These are phyloP conservation scores for Galerina marginata DNA, from an alignment of 768 basidiomycete genomes.

Conservation along the genomic window DNA sequence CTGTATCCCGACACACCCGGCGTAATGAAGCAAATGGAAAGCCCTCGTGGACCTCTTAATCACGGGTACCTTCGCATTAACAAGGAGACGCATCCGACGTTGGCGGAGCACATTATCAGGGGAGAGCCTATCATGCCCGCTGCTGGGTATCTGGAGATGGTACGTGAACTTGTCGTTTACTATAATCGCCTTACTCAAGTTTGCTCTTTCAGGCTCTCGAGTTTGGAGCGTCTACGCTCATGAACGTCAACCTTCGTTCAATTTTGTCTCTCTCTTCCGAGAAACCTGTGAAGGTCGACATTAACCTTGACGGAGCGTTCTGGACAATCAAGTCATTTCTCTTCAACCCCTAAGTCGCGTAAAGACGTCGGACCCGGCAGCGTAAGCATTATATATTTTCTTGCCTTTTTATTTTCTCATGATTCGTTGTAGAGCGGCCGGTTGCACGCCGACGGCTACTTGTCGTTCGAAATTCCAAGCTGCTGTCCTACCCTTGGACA, in stretches of 20 bases:
- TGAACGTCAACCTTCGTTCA: constrained; percentile 25
- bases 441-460: constrained; percentile 27
- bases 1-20: constrained; percentile 22
- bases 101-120: constrained; percentile 50
- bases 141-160: constrained; percentile 48
- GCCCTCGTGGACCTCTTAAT: constrained; percentile 42
- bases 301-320: constrained; percentile 19
- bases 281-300: constrained; percentile 23
- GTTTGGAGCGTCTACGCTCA: constrained; percentile 31
- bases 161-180: constrained; percentile 17
- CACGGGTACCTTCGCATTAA: constrained; percentile 40
- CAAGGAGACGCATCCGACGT: constrained; percentile 39
- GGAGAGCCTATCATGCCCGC: constrained; percentile 53
- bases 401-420: background rate
- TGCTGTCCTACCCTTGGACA: constrained; percentile 10
- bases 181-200: background rate
- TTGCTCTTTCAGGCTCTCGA: constrained; percentile 36
- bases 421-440: constrained; percentile 11
- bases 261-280: constrained; percentile 25
- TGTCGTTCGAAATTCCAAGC: constrained; percentile 19
- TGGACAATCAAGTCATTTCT: constrained; percentile 33
- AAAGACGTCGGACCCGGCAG: background rate
- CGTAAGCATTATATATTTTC: background rate
- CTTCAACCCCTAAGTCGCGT: constrained; percentile 11
- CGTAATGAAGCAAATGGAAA: constrained; percentile 26